phyloP scores from a whole-genome alignment of 495 filamentous ascomycete genomes.

The Penicillium robsamsonii region DNA sequence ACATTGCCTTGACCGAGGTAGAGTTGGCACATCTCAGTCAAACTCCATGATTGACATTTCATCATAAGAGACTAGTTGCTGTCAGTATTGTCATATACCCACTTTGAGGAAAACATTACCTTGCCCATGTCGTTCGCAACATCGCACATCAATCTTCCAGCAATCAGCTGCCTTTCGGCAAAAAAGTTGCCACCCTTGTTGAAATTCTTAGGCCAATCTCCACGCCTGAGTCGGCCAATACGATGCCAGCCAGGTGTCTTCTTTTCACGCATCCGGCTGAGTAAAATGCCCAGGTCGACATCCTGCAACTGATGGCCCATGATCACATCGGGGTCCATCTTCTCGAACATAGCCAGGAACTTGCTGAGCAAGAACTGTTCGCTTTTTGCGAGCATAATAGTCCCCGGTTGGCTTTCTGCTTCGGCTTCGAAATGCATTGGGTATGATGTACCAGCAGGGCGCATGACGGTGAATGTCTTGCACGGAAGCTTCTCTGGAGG shows the following conservation, averaged over 20 bases:
- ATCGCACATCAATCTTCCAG: constrained; percentile 90
- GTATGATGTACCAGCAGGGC: constrained; percentile 71
- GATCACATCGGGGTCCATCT: constrained; percentile 87
- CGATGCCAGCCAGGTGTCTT: constrained; percentile 92
- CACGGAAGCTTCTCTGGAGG: constrained; percentile 83
- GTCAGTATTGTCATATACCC: constrained; percentile 27
- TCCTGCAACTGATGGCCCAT: constrained; percentile 96
- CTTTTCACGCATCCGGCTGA: constrained; percentile 83
- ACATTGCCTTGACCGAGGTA: constrained; percentile 69
- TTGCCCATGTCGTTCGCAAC: constrained; percentile 95
- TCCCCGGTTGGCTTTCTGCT: constrained; percentile 65
- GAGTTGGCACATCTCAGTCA: constrained; percentile 94
- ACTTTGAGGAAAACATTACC: constrained; percentile 32
- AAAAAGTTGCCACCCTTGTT: constrained; percentile 88
- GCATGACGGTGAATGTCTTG: constrained; percentile 87
- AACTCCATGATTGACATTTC: constrained; percentile 95
- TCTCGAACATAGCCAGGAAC: constrained; percentile 83
- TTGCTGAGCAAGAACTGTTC: constrained; percentile 80
- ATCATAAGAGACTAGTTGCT: constrained; percentile 73
- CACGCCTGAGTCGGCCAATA: constrained; percentile 79
- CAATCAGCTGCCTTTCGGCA: constrained; percentile 82
- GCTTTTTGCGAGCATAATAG: constrained; percentile 73
- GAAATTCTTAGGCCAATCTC: constrained; percentile 84
- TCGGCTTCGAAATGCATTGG: constrained; percentile 83
- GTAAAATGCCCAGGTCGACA: constrained; percentile 87